phyloP scores from a whole-genome alignment of 176 grass and related monocot genomes.

The Chloris gayana region DNA sequence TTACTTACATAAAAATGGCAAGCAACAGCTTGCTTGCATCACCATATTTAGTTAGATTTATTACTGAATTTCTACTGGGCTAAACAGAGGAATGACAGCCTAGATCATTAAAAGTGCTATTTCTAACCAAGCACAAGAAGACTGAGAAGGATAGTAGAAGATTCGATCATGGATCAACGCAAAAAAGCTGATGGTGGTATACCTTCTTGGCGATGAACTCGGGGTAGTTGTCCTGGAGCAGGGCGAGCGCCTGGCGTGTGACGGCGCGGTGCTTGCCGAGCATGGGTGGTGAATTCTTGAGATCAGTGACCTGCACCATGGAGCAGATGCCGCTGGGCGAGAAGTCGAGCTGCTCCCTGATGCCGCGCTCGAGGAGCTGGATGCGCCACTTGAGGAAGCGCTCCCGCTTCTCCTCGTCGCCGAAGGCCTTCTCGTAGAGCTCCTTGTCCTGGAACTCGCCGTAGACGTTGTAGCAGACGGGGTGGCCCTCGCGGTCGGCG shows the following conservation, averaged over 20 bases:
- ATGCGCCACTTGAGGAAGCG: conserved; percentile 81
- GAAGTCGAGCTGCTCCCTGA: conserved; percentile 68
- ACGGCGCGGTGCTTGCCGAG: conserved; percentile 91
- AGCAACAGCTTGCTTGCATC: conserved; percentile 12
- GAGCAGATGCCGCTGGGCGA: conserved; percentile 62
- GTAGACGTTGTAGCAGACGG: conserved; percentile 87
- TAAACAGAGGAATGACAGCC: neutral
- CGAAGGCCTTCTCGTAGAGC: conserved; percentile 72
- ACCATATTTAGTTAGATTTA: conserved; percentile 7
- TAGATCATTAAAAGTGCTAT: neutral
- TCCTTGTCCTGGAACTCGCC: conserved; percentile 87
- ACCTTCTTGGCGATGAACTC: conserved; percentile 98
- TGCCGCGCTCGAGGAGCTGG: conserved; percentile 71
- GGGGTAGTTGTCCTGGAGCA: conserved; percentile 98
- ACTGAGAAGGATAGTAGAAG: neutral
- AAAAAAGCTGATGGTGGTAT: neutral
- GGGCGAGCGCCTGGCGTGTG: conserved; percentile 65
- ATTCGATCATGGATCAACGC: neutral
- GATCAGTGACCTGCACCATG: conserved; percentile 96
- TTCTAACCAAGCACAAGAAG: conserved; percentile 11
- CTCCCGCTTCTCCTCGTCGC: conserved; percentile 63
- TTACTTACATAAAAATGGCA: neutral
- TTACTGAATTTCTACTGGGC: neutral
- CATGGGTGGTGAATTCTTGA: conserved; percentile 89
- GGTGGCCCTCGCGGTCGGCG: conserved; percentile 74